Percentiles rank a stretch among this genome's conserved stretches.
Conservation (phyloP, 176 grass and related monocot species). For the Bromus sterilis region DNA sequence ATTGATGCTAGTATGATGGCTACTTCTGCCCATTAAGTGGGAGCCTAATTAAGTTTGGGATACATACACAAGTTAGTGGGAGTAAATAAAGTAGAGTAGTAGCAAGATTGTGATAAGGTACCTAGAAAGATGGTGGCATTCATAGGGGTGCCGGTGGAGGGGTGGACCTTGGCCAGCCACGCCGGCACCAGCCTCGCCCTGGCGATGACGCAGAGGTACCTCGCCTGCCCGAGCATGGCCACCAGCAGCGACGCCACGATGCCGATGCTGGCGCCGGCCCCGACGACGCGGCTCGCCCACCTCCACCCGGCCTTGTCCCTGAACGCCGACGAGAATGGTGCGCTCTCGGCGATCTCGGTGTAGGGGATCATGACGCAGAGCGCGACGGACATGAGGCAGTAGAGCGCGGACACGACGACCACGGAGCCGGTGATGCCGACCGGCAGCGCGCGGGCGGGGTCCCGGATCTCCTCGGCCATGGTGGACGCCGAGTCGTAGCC, state of each 20-base stretch:
- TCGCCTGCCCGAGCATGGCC: constrained; percentile 86
- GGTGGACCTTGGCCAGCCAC: constrained; percentile 87
- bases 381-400: constrained; percentile 89
- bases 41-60: background rate
- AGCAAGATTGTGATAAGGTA: background rate
- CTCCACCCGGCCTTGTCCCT: constrained; percentile 57
- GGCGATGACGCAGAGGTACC: constrained; percentile 91
- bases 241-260: constrained; percentile 90
- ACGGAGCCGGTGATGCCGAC: constrained; percentile 82
- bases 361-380: constrained; percentile 85
- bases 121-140: constrained; percentile 89
- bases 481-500: constrained; percentile 96
- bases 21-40: background rate
- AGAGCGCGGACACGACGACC: constrained; percentile 59
- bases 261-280: constrained; percentile 68
- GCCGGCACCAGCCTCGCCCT: constrained; percentile 64
- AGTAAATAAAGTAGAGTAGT: background rate
- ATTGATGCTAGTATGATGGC: background rate
- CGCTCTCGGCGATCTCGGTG: constrained; percentile 55
- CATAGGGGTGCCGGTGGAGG: constrained; percentile 69
- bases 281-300: constrained; percentile 76
- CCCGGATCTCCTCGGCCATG: constrained; percentile 89
- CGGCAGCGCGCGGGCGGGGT: constrained; percentile 71
- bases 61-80: background rate
- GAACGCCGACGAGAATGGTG: constrained; percentile 80